phyloP scores from a whole-genome alignment of 768 basidiomycete genomes.

The Naganishia antarctica region DNA sequence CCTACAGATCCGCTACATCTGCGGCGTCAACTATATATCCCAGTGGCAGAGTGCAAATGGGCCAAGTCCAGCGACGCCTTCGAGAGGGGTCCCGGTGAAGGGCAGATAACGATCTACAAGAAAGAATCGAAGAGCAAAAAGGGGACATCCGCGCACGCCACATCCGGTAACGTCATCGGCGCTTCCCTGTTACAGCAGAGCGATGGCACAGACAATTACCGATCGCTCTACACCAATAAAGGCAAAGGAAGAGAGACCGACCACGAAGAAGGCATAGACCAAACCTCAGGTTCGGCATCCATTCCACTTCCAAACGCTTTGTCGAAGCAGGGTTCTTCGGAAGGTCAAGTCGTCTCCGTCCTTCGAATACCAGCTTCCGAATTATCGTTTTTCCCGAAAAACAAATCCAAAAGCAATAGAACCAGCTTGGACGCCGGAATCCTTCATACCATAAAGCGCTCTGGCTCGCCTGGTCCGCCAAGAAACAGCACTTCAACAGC shows the following conservation, averaged over 20 bases:
- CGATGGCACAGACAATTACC: background rate
- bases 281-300: background rate
- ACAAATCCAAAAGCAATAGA: background rate
- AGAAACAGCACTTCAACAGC: conserved; percentile 9
- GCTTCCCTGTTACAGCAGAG: background rate
- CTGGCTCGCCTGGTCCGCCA: background rate
- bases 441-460: background rate
- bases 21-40: conserved; percentile 74
- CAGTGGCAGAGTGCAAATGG: conserved; percentile 52
- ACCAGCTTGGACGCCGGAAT: background rate
- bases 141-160: background rate
- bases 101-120: conserved; percentile 22
- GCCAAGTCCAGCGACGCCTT: conserved; percentile 42
- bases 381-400: conserved; percentile 11
- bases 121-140: background rate
- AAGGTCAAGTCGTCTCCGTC: conserved; percentile 1
- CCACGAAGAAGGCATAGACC: background rate
- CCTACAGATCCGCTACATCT: conserved; percentile 85
- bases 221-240: background rate
- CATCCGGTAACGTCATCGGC: too few species aligned
- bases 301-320: background rate
- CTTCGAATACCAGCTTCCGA: conserved; percentile 13
- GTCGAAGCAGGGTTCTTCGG: background rate
- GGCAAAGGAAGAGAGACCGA: background rate
- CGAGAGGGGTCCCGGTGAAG: conserved; percentile 42